phyloP scores from a whole-genome alignment of 306 rosid species.

The Adenanthera pavonina region DNA sequence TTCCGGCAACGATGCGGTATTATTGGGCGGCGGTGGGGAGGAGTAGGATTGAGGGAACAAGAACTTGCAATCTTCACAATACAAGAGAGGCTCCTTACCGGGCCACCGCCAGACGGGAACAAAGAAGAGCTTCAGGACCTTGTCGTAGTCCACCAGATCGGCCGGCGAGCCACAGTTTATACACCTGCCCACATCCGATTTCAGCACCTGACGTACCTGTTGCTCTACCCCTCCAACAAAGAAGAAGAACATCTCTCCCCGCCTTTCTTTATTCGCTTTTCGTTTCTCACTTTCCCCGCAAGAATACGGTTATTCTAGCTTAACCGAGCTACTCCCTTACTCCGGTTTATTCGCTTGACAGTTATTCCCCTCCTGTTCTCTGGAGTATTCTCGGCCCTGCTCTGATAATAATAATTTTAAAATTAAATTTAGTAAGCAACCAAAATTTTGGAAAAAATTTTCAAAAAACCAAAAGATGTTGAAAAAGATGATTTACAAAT shows the following conservation, averaged over 20 bases:
- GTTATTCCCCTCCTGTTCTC: neutral
- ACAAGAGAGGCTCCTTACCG: slow-evolving; percentile 63
- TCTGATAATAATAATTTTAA: neutral
- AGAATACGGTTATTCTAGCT: neutral
- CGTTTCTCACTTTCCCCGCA: too few species aligned
- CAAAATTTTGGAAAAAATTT: too few species aligned
- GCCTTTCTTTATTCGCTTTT: neutral
- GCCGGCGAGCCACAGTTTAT: slow-evolving; percentile 60
- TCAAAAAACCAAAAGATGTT: too few species aligned
- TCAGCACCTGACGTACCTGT: slow-evolving; percentile 73
- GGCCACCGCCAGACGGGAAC: slow-evolving; percentile 94
- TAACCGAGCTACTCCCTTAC: too few species aligned
- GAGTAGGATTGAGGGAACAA: slow-evolving; percentile 64
- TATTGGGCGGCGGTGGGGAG: slow-evolving; percentile 48
- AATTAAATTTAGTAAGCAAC: too few species aligned
- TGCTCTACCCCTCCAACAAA: slow-evolving; percentile 79
- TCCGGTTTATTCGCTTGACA: neutral
- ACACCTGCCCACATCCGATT: slow-evolving; percentile 71
- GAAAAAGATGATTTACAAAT: too few species aligned
- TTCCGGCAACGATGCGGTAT: neutral
- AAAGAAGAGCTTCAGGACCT: slow-evolving; percentile 80
- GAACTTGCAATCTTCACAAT: slow-evolving; percentile 68
- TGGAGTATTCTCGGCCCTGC: neutral
- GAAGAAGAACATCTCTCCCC: slow-evolving; percentile 72
- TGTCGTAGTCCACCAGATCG: slow-evolving; percentile 81